Evolutionary conservation across 257 asterid species (phyloP).

Genomic region (Capsicum chinense): DNA sequence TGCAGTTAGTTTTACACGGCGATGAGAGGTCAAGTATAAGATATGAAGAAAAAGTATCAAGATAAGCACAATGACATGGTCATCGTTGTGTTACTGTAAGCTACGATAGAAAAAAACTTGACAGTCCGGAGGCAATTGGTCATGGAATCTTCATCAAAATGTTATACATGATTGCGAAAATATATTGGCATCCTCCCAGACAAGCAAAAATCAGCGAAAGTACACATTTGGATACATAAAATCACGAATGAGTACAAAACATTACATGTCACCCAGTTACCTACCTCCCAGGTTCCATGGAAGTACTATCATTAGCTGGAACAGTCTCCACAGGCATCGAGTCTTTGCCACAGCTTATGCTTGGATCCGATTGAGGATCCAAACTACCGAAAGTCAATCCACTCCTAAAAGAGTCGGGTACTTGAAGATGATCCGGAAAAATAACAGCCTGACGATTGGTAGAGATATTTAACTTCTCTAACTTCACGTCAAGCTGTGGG

Average conservation of each 20-base stretch:
- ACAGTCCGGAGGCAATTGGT: slow-evolving; percentile 7
- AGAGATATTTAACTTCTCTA: slow-evolving; percentile 41
- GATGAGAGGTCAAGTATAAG: slow-evolving; percentile 27
- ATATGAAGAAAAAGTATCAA: slow-evolving; percentile 20
- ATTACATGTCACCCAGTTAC: slow-evolving; percentile 6
- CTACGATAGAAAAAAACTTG: background rate
- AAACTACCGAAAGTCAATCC: slow-evolving; percentile 64
- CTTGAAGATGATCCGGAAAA: slow-evolving; percentile 61
- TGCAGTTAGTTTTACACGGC: slow-evolving; percentile 36
- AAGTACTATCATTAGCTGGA: slow-evolving; percentile 34
- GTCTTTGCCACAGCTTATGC: slow-evolving; percentile 30
- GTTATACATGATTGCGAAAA: background rate
- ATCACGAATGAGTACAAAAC: slow-evolving; percentile 13
- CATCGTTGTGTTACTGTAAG: slow-evolving; percentile 1
- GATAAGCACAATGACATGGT: background rate
- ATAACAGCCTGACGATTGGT: slow-evolving; percentile 48
- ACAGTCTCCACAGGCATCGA: slow-evolving; percentile 34
- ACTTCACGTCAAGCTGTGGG: slow-evolving; percentile 48
- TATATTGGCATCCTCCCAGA: background rate
- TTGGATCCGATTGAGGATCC: slow-evolving; percentile 41
- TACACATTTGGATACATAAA: background rate
- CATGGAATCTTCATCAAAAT: background rate
- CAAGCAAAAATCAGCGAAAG: background rate
- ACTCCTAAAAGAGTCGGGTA: slow-evolving; percentile 53
- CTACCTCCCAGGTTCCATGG: slow-evolving; percentile 48